Base-by-base conservation (phyloP, 1,139 yeast species). In the Keqinozyma sinolaborantium region DNA sequence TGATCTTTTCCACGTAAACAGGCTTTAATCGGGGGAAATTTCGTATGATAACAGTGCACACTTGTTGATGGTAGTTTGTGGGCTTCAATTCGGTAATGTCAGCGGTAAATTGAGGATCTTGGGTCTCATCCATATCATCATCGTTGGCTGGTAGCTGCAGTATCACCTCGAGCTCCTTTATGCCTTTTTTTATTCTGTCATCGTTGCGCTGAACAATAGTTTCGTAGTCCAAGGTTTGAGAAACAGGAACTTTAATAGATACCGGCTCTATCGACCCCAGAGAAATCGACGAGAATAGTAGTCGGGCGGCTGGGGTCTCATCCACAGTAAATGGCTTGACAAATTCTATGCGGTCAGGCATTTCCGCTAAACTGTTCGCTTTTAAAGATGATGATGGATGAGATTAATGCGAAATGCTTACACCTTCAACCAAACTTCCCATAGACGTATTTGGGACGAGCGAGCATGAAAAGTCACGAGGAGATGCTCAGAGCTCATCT, bases 1-100 rank as follows among this genome's bases (percentile, higher is more conserved):
- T 40, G 2, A 62, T 38, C 23, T 43, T 44, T 38, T 68, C 76
- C 8, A 67, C 48, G 0, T 50, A 48, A 5, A 44, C 38, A 20
- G 40, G 45, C 36, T 55, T 49, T 7, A 69, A 38, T 19, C 48
- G 47, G 4, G 71, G 70, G 34, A 70, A 60, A 29, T 53, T 52
- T 21, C 53, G 53, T 6, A 72, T 42, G 1, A 59, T 46, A 3
- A 70, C 49, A 5, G 67, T 58, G 31, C 58, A 44, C 3, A 70
- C 34, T 37, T 73, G 76, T 16, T 70, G 63, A 20, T 56, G 54
- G 29, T 65, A 42, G 26, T 56, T 61, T 3, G 35, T 35, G 0
- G 73, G 71, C 3, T 41, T 36, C 16, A 70, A 54, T 2, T 38
- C 36, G 5, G 49, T 46, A 10, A 70, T 48, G 1, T 53, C 58